Conservation (phyloP, 23 red algal species). For the Gracilaria gracilis region DNA sequence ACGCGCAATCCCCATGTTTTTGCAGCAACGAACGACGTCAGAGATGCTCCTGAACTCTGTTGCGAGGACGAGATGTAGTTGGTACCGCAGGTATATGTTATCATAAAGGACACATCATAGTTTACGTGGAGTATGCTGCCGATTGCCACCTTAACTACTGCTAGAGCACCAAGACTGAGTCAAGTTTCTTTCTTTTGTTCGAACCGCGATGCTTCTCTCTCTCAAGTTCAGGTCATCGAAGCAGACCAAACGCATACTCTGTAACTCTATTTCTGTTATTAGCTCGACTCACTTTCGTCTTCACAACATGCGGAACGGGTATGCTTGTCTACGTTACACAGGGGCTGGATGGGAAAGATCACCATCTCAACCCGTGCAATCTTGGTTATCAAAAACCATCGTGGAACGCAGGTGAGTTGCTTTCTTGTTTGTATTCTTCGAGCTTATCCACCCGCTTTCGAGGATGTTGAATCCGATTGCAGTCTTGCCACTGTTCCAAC, state of each 20-base stretch:
- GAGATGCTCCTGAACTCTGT: too few species aligned
- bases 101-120: not conserved
- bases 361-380: constrained; percentile 1
- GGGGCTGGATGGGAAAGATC: not conserved
- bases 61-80: too few species aligned
- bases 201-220: not conserved
- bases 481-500: constrained; percentile 89
- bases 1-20: too few species aligned
- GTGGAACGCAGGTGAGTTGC: not conserved
- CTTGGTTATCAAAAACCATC: constrained; percentile 3
- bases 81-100: not conserved
- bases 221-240: not conserved
- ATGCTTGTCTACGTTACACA: not conserved
- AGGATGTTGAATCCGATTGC: constrained; percentile 1
- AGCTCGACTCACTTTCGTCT: not conserved
- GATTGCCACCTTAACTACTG: not conserved
- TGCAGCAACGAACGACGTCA: too few species aligned
- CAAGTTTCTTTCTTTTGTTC: not conserved
- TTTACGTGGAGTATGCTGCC: not conserved
- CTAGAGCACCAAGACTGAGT: not conserved
- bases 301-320: not conserved
- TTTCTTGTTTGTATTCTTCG: not conserved
- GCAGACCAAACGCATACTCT: not conserved
- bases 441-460: not conserved
- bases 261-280: not conserved